Conservation (phyloP, 345 rosid genomes). For the Nasturtium officinale region DNA sequence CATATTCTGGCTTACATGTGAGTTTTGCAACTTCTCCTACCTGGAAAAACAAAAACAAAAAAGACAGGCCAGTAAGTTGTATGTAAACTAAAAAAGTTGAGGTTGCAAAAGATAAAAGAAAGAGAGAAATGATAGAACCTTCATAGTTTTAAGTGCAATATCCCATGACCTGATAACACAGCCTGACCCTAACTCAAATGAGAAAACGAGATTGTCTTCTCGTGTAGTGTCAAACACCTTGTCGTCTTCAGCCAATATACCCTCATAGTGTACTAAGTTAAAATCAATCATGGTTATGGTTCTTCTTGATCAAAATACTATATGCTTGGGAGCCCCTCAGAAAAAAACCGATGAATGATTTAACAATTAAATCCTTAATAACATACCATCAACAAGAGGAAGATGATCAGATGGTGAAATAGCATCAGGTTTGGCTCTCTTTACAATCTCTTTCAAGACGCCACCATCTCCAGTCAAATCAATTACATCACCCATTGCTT, state of each 20-base stretch:
- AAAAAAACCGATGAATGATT: too few relatives aligned
- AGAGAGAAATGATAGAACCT: conserved; percentile 49
- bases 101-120: neutral
- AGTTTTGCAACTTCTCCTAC: conserved; percentile 95
- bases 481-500: conserved; percentile 60
- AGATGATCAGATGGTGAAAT: conserved; percentile 68
- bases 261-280: conserved; percentile 80
- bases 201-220: conserved; percentile 82
- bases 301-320: too few relatives aligned
- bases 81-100: neutral
- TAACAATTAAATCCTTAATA: too few relatives aligned
- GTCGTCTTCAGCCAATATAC: conserved; percentile 74
- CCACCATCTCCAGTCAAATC: conserved; percentile 88
- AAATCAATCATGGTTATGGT: conserved; percentile 1
- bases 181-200: conserved; percentile 87
- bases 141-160: conserved; percentile 79
- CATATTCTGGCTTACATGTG: conserved; percentile 93
- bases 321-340: too few relatives aligned
- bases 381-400: conserved; percentile 86
- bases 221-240: conserved; percentile 88
- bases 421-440: conserved; percentile 69
- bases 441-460: conserved; percentile 63
- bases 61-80: neutral
- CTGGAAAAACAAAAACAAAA: too few relatives aligned
- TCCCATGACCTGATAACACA: conserved; percentile 91